These are phyloP conservation scores for Xylaria sp. DNA, from an alignment of 2,329 filamentous ascomycete species.

Conservation along the genomic window DNA sequence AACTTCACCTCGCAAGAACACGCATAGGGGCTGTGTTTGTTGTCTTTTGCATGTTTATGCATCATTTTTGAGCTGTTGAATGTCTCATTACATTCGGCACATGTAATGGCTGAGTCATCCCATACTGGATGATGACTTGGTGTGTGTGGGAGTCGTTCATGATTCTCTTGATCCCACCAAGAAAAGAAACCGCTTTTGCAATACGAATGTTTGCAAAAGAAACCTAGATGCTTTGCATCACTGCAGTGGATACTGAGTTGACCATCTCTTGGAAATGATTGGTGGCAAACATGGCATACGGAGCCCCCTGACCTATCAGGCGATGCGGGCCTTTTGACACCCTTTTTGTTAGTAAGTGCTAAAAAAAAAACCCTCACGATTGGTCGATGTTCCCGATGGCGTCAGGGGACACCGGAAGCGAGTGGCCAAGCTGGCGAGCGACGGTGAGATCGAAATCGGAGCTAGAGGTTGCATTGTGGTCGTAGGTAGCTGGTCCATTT, in stretches of 20 bases:
- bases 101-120: constrained; percentile 20
- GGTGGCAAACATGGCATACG: too few relatives aligned
- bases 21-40: constrained; percentile 37
- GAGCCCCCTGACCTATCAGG: too few relatives aligned
- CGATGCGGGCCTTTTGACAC: too few relatives aligned
- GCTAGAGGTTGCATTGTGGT: too few relatives aligned
- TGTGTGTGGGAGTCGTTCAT: constrained; percentile 15
- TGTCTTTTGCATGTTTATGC: constrained; percentile 13
- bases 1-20: constrained; percentile 47
- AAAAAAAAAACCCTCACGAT: constrained; percentile 51
- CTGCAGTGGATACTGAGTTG: neutral
- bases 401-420: constrained; percentile 26
- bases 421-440: constrained; percentile 14
- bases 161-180: rapidly evolving
- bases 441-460: neutral
- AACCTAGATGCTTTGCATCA: neutral
- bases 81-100: constrained; percentile 33
- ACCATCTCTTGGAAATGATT: too few relatives aligned
- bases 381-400: constrained; percentile 38
- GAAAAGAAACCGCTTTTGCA: neutral
- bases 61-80: neutral
- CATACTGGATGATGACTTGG: constrained; percentile 35
- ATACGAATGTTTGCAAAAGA: neutral
- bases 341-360: constrained; percentile 50
- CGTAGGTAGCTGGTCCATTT: neutral